A percentile compares a stretch with the other conserved stretches of the same genome.
Evolutionary conservation across 139 green algal species (phyloP).

Genomic region (Eudorina sp.): DNA sequence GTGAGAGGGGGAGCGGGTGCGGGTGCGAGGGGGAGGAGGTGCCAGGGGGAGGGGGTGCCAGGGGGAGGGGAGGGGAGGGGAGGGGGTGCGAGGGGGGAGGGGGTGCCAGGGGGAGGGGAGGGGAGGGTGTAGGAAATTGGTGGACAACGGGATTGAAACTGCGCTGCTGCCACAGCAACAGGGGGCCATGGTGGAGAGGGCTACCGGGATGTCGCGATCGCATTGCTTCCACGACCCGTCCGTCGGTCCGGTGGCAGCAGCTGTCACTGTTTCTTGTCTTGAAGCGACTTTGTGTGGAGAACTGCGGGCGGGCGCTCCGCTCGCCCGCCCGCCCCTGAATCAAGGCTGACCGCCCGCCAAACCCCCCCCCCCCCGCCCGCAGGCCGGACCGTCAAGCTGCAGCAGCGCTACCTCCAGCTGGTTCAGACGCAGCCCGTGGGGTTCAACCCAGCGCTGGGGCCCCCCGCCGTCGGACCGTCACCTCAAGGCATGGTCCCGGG

Average conservation of each 20-base stretch:
- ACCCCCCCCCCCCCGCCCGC: not conserved
- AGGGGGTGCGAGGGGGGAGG: not conserved
- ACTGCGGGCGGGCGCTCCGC: too few relatives aligned
- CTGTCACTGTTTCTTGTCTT: too few relatives aligned
- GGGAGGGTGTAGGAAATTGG: not conserved
- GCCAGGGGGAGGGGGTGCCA: not conserved
- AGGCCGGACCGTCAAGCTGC: constrained; percentile 45
- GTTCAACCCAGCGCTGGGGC: not conserved
- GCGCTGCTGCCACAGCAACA: too few relatives aligned
- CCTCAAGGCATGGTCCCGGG: too few relatives aligned
- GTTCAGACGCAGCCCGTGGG: not conserved
- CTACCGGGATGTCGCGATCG: too few relatives aligned
- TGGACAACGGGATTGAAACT: too few relatives aligned
- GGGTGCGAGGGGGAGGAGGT: not conserved
- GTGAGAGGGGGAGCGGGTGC: constrained; percentile 19
- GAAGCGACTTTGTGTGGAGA: too few relatives aligned
- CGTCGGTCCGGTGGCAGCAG: too few relatives aligned
- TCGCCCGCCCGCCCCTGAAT: too few relatives aligned
- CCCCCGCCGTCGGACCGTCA: too few relatives aligned
- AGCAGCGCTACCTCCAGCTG: constrained; percentile 48
- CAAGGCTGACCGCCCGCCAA: not conserved
- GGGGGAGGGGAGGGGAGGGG: not conserved
- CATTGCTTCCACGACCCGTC: too few relatives aligned
- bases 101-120: not conserved
- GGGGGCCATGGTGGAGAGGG: too few relatives aligned